Evolutionary conservation across 805 yeast genomes (phyloP).

Genomic region (Isabelozyma gotoi): DNA sequence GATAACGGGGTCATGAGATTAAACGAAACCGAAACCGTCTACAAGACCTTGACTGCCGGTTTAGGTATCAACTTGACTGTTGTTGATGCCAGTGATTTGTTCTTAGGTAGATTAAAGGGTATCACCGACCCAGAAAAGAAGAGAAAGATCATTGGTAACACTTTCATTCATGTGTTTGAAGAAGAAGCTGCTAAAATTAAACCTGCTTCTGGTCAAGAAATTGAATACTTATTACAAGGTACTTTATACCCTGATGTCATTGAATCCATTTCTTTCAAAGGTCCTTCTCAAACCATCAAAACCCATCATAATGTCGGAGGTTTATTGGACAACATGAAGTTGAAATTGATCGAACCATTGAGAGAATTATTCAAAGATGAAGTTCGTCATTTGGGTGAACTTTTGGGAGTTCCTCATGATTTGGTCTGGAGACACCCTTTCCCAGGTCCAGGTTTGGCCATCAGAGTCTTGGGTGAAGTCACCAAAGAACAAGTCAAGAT

Average conservation of each 20-base stretch:
- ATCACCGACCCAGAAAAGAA: conserved; percentile 98
- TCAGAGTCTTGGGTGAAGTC: conserved; percentile 96
- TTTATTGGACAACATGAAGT: conserved; percentile 94
- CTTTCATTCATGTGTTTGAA: conserved; percentile 95
- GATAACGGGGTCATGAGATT: conserved; percentile 97
- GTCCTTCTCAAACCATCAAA: conserved; percentile 99
- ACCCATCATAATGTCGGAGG: conserved; percentile 99
- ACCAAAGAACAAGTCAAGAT: conserved; percentile 90
- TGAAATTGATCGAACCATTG: conserved; percentile 96
- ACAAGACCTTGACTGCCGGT: conserved; percentile 87
- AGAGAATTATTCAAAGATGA: conserved; percentile 99
- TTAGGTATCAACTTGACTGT: conserved; percentile 93
- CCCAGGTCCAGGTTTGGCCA: conserved; percentile 99
- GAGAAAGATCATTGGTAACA: conserved; percentile 97
- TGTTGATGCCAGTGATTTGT: conserved; percentile 90
- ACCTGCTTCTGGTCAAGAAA: conserved; percentile 85
- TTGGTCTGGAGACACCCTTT: conserved; percentile 99
- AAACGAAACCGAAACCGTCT: conserved; percentile 87
- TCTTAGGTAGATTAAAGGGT: conserved; percentile 82
- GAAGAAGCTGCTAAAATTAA: conserved; percentile 89
- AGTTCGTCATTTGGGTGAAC: conserved; percentile 93
- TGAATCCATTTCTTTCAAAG: conserved; percentile 98
- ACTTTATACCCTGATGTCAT: conserved; percentile 98
- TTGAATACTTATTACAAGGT: conserved; percentile 93
- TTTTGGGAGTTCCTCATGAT: conserved; percentile 93